Base-by-base conservation (phyloP, 768 basidiomycete genomes). In the Hebeloma cylindrosporum region DNA sequence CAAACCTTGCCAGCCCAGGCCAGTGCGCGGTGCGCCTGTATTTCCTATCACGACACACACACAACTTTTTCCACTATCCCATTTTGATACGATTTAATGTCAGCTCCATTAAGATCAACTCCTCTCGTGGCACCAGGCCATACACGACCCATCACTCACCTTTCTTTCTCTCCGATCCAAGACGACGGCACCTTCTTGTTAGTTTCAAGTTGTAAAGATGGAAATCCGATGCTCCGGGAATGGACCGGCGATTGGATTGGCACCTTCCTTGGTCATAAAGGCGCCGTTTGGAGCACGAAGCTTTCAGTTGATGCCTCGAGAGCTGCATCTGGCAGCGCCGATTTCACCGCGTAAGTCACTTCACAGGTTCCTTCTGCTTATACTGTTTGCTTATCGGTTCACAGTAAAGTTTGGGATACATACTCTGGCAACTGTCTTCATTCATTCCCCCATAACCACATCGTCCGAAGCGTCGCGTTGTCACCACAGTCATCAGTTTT, bases 191-290 rank as follows among this genome's bases (percentile, higher is more conserved):
- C 83, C 32, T 98, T 85, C 67, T 72, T 97, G 51, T 78, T 99
- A 51, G 87, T 97, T 60, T 97, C 94, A 45, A 88, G 89, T 57
- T 98, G 96, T 75, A 99, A 98, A 70, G 96, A 98, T 75, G 96
- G 96, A 25, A 97, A 93, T 58, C 94, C 93, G 33, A 94, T 95
- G 91, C 72, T 96, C 54, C 82, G 93, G 60, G 88, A 93, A 60
- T 95, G 94, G 94, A 89, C 91, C 43, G 95, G 95, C 25, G 96
- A 99, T 67, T 99, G 96, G 96, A 89, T 96, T 62, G 96, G 96
- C 27, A 90, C 88, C 13, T 91, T 89, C 64, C 74, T 90, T 30
- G 87, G 88, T 17, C 87, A 89, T 69, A 89, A 91, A 64, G 96
- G 95, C 56, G 95, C 95, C 6, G 95, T 99, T 3, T 99, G 95